Evolutionary conservation across 164 flowering plant genomes (phyloP).

Genomic region (Saururus chinensis): DNA sequence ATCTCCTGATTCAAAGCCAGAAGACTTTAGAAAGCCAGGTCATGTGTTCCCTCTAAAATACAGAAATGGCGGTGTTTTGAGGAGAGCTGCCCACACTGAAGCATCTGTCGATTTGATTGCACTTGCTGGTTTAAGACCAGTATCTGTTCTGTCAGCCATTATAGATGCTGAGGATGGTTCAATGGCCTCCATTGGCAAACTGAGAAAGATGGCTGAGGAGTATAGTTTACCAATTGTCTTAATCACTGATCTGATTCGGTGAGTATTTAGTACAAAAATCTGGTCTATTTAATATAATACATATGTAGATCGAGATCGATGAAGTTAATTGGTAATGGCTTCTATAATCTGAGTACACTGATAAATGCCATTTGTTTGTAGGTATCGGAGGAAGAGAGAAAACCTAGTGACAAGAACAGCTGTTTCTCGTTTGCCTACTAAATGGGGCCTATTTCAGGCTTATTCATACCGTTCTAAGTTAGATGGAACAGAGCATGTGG

Average conservation of each 20-base stretch:
- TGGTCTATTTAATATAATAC: too few species aligned
- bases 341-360: background rate
- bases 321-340: too few species aligned
- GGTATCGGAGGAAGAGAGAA: slow-evolving; percentile 85
- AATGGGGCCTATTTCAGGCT: slow-evolving; percentile 72
- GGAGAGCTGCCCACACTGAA: slow-evolving; percentile 87
- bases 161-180: slow-evolving; percentile 72
- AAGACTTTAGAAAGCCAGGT: slow-evolving; percentile 78
- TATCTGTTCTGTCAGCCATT: slow-evolving; percentile 67
- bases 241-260: slow-evolving; percentile 80
- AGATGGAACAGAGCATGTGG: slow-evolving; percentile 75
- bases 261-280: slow-evolving; percentile 2
- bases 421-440: slow-evolving; percentile 64
- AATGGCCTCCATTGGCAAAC: slow-evolving; percentile 39
- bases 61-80: slow-evolving; percentile 73
- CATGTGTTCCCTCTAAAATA: slow-evolving; percentile 95
- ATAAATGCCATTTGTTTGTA: slow-evolving; percentile 5
- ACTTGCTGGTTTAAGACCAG: slow-evolving; percentile 56
- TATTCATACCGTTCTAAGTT: slow-evolving; percentile 67
- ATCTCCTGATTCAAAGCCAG: slow-evolving; percentile 56
- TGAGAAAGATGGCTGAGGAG: slow-evolving; percentile 52
- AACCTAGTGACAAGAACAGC: slow-evolving; percentile 67
- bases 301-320: too few species aligned
- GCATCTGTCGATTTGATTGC: slow-evolving; percentile 80
- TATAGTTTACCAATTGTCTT: slow-evolving; percentile 57